These are phyloP conservation scores for Puccinia triticina DNA, from an alignment of 1,284 basidiomycete genomes.

Conservation along the genomic window DNA sequence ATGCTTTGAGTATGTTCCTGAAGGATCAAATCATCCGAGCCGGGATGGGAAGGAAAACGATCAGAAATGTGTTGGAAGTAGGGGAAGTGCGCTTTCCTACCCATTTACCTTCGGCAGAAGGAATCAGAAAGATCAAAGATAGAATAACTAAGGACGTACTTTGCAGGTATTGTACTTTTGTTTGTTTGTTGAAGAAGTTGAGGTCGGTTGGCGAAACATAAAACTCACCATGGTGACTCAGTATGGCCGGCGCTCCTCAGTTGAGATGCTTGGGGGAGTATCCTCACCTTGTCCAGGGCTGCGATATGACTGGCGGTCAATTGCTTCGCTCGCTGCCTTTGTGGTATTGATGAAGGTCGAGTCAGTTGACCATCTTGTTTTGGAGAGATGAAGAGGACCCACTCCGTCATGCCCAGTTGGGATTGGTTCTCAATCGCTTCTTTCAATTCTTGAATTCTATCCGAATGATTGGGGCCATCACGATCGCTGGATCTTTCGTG, in stretches of 20 bases:
- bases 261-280: background rate
- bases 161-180: constrained; percentile 29
- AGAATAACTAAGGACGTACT: background rate
- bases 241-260: background rate
- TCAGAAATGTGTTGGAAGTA: background rate
- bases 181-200: background rate
- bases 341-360: background rate
- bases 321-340: constrained; percentile 1
- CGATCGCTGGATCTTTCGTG: background rate
- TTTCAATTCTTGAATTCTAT: background rate
- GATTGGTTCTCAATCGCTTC: constrained; percentile 1
- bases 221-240: background rate
- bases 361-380: background rate
- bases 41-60: background rate
- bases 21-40: background rate
- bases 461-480: background rate
- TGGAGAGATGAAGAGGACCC: background rate
- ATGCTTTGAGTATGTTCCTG: constrained; percentile 35
- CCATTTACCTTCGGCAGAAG: background rate
- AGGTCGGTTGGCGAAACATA: background rate
- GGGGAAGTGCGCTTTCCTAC: no score
- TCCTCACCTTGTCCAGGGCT: constrained; percentile 20
- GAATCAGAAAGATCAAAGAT: background rate
- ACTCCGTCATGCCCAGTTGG: constrained; percentile 14
- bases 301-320: constrained; percentile 14